Conservation (phyloP, 768 basidiomycete genomes). For the Kwoniella newhampshirensis region DNA sequence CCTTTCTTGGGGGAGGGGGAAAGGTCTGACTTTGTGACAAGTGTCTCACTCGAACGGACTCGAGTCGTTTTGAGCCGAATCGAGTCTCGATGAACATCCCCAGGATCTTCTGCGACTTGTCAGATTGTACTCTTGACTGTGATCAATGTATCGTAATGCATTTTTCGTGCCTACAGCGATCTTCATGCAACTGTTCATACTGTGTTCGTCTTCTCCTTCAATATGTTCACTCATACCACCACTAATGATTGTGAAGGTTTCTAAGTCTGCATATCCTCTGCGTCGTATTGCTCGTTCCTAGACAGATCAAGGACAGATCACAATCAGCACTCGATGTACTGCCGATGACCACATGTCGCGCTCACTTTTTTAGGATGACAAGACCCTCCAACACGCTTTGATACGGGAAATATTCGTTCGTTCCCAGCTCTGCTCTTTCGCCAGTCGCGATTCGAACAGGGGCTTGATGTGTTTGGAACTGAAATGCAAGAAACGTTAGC, state of each 20-base stretch:
- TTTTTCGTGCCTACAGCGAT: too few relatives aligned
- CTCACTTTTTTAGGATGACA: conserved; percentile 87
- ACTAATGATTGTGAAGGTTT: not conserved
- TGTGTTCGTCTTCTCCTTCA: too few relatives aligned
- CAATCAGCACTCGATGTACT: not conserved
- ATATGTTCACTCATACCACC: too few relatives aligned
- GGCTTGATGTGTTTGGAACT: conserved; percentile 95
- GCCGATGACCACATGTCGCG: conserved; percentile 56
- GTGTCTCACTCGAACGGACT: too few relatives aligned
- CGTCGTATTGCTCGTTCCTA: conserved; percentile 55
- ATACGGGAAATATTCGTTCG: conserved; percentile 93
- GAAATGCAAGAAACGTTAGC: not conserved
- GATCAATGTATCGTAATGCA: too few relatives aligned
- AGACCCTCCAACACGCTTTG: conserved; percentile 87
- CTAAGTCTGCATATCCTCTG: conserved; percentile 37
- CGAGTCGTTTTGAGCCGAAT: too few relatives aligned
- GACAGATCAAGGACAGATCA: not conserved
- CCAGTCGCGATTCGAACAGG: conserved; percentile 93
- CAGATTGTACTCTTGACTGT: too few relatives aligned
- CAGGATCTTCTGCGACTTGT: too few relatives aligned
- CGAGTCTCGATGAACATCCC: too few relatives aligned
- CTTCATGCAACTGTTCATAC: too few relatives aligned
- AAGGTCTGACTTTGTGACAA: too few relatives aligned
- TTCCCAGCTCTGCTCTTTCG: conserved; percentile 91
- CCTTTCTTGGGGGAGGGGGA: too few relatives aligned